Base-by-base conservation (phyloP, 2,329 filamentous ascomycete species). In the Epicoccum nigrum region DNA sequence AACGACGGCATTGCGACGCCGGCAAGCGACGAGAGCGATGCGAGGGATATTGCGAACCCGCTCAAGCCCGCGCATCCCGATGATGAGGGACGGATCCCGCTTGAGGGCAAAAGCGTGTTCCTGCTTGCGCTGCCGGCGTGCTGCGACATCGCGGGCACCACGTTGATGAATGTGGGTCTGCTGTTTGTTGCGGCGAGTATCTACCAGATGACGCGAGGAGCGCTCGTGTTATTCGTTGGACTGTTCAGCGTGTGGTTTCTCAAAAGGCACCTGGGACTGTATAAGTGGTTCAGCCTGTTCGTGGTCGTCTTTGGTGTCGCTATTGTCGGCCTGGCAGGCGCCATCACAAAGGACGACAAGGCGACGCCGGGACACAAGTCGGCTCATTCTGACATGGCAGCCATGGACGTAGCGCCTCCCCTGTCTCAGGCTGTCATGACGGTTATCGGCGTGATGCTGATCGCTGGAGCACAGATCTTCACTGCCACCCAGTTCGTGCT, bases 201-300 rank as follows among this genome's bases (percentile, higher is more conserved):
- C 68, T 99, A 97, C 76, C 94, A 99, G 77, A 99, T 99, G 94
- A 97, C 93, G 1, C 83, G 94, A 52, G 94, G 94, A 7, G 94
- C 94, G 0, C 81, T 99, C 33, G 93, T 99, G 3, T 81, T 99
- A 6, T 99, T 99, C 64, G 94, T 99, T 16, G 94, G 94, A 0
- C 78, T 97, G 0, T 97, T 99, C 77, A 96, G 92, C 67, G 92
- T 99, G 21, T 67, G 96, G 11, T 97, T 99, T 73, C 79, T 99
- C 50, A 87, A 85, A 65, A 85, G 91, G 39, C 87, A 85, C 62
- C 81, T 99, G 27, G 84, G 86, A 55, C 71, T 89, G n/a, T 97
- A 93, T 78, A 94, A 99, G 73, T 99, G 94, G 94, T 78, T 90
- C 51, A 89, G 91, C 5, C 83, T 99, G 4, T 81, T 92, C 43